Evolutionary conservation across 768 basidiomycete species (phyloP).

Genomic region (Collybiopsis confluens): DNA sequence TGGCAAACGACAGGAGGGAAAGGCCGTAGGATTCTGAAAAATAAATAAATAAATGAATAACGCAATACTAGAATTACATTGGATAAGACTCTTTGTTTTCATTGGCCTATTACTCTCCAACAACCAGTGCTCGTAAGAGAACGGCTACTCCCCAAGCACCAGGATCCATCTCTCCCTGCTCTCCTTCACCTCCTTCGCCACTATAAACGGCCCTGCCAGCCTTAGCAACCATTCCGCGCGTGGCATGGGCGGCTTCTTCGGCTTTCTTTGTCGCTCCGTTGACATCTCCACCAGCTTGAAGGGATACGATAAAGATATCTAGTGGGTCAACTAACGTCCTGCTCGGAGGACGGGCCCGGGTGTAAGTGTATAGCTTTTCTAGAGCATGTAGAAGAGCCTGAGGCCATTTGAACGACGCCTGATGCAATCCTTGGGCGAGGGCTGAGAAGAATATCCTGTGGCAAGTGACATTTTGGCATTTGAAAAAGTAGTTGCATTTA

Average conservation of each 20-base stretch:
- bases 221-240: slow-evolving; percentile 74
- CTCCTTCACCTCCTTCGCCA: slow-evolving; percentile 58
- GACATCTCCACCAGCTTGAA: slow-evolving; percentile 58
- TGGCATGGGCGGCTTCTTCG: slow-evolving; percentile 49
- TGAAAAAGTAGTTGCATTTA: no score
- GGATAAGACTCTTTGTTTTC: no score
- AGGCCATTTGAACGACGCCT: slow-evolving; percentile 45
- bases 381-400: slow-evolving; percentile 55
- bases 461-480: no score
- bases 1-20: no score
- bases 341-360: slow-evolving; percentile 83
- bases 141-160: slow-evolving; percentile 89
- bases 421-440: slow-evolving; percentile 68
- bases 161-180: slow-evolving; percentile 71
- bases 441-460: slow-evolving; percentile 86
- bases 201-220: slow-evolving; percentile 90
- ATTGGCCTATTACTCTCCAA: background rate
- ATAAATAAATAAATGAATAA: no score
- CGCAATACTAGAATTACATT: no score
- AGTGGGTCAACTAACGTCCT: slow-evolving; percentile 93
- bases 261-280: background rate
- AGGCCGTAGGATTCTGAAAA: no score
- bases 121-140: slow-evolving; percentile 53
- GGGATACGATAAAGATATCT: slow-evolving; percentile 61
- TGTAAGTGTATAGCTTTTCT: slow-evolving; percentile 71